Percentiles rank a stretch among this genome's conserved stretches.
Evolutionary conservation across 108 stramenopile genomes (phyloP).

Genomic region (Fistulifera pelliculosa): DNA sequence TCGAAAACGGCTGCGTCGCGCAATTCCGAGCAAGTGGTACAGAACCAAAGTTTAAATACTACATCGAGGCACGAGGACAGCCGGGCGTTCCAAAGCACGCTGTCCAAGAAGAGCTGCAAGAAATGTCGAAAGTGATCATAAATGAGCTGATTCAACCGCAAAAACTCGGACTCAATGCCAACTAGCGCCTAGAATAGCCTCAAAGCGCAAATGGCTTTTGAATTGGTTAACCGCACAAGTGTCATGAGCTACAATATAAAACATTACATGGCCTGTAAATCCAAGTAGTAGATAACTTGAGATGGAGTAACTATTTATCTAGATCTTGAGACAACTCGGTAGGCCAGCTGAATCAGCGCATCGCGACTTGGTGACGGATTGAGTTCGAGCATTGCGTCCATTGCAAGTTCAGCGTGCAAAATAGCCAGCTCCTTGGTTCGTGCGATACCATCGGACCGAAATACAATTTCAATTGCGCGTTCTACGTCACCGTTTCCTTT

Average conservation of each 20-base stretch:
- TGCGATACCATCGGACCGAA: conserved; percentile 54
- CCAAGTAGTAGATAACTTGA: no score
- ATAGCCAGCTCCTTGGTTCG: conserved; percentile 86
- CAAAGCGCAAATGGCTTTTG: no score
- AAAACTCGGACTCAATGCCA: not conserved
- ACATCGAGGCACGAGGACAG: conserved; percentile 84
- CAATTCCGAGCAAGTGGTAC: conserved; percentile 95
- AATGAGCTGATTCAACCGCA: conserved; percentile 49
- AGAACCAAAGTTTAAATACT: conserved; percentile 98
- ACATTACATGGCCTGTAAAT: no score
- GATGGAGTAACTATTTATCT: conserved; percentile 10
- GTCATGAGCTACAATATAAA: no score
- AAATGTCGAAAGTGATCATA: conserved; percentile 54
- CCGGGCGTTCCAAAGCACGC: conserved; percentile 61
- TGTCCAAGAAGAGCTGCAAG: conserved; percentile 50
- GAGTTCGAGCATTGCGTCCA: conserved; percentile 61
- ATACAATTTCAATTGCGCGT: conserved; percentile 57
- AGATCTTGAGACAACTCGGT: conserved; percentile 67
- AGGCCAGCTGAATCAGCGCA: conserved; percentile 68
- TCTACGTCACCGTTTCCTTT: conserved; percentile 82
- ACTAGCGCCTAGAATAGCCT: no score
- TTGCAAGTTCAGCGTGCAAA: conserved; percentile 90
- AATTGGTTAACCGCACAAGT: no score
- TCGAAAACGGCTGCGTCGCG: conserved; percentile 88
- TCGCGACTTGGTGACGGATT: conserved; percentile 51